phyloP scores from a whole-genome alignment of 495 filamentous ascomycete genomes.

The Penicillium turbatum region DNA sequence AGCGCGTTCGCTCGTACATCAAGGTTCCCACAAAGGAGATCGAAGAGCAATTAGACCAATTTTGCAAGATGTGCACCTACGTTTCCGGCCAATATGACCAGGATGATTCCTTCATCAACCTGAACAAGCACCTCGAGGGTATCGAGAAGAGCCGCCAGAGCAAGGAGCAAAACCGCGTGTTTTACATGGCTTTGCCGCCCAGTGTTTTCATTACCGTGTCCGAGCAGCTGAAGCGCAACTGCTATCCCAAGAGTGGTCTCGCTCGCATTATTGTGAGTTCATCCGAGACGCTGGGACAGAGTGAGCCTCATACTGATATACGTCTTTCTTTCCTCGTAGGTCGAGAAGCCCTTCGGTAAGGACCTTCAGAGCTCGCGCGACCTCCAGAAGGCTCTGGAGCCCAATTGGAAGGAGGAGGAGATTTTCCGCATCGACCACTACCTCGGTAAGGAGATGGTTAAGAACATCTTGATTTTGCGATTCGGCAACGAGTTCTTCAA shows the following conservation, averaged over 20 bases:
- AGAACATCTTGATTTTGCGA: conserved; percentile 97
- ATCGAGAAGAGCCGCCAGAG: conserved; percentile 66
- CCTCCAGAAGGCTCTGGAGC: conserved; percentile 89
- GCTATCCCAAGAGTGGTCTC: conserved; percentile 86
- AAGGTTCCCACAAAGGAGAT: conserved; percentile 98
- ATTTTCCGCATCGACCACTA: conserved; percentile 99
- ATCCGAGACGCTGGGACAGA: not conserved
- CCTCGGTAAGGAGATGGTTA: conserved; percentile 99
- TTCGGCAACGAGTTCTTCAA: conserved; percentile 99
- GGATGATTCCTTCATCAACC: conserved; percentile 86
- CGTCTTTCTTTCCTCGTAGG: conserved; percentile 44
- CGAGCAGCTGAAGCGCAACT: conserved; percentile 92
- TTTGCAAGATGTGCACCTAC: conserved; percentile 84
- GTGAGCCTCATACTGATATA: not conserved
- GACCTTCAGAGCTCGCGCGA: conserved; percentile 91
- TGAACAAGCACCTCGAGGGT: conserved; percentile 85
- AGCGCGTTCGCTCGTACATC: conserved; percentile 94
- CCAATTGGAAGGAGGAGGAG: conserved; percentile 99
- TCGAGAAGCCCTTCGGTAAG: conserved; percentile 99
- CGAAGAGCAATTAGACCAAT: conserved; percentile 88
- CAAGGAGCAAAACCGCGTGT: conserved; percentile 83
- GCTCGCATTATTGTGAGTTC: conserved; percentile 80
- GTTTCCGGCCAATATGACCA: conserved; percentile 96
- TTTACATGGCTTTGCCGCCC: conserved; percentile 98
- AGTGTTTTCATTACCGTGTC: conserved; percentile 98